Base-by-base conservation (phyloP, 2,329 filamentous ascomycete species). In the Didymella pomorum region DNA sequence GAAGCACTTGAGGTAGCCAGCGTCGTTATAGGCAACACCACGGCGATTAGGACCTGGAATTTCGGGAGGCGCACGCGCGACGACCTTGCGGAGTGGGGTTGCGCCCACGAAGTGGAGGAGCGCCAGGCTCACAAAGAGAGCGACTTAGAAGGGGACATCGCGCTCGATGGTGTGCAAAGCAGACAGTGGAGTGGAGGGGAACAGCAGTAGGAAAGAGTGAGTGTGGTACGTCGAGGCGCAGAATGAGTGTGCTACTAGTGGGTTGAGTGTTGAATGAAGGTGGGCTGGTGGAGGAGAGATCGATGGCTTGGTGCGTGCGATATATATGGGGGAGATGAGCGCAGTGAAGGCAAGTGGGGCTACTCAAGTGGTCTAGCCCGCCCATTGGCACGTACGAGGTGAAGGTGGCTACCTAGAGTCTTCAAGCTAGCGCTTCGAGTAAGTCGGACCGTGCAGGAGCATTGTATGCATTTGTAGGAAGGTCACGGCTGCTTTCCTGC, bases 21-120 rank as follows among this genome's bases (percentile, higher is more conserved):
- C 79, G 25, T 85, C 77, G 76, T 90, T 90, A 83, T 86, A 91
- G 44, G 85, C 84, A 39, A 90, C 73, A 69, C 89, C 89, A 68
- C 87, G 87, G 83, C 65, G 65, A 1, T 49, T 23, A 10, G 50
- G 37, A 4, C 54, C 47, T 14, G 60, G 51, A 1, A 31, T 45
- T 87, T 88, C 69, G 71, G 71, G 50, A 10, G 50, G 52, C 1
- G 35, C 21, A 43, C 49, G 44, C 12, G 45, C 11, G 25, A 6
- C 4, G 29, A 45, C 10, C 16, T 37, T 44, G 29, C 25, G 16
- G 12, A 39, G 2, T 3, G 49, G 37, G 16, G 4, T 49, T 18
- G 49, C 49, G 8, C 9, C 25, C 4, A 25, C 18, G 8, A 45
- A 26, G 18, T 16, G 42, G 14, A 33, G 2, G 20, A 49, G 23